Evolutionary conservation across 257 asterid species (phyloP).

Genomic region (Apocynum venetum): DNA sequence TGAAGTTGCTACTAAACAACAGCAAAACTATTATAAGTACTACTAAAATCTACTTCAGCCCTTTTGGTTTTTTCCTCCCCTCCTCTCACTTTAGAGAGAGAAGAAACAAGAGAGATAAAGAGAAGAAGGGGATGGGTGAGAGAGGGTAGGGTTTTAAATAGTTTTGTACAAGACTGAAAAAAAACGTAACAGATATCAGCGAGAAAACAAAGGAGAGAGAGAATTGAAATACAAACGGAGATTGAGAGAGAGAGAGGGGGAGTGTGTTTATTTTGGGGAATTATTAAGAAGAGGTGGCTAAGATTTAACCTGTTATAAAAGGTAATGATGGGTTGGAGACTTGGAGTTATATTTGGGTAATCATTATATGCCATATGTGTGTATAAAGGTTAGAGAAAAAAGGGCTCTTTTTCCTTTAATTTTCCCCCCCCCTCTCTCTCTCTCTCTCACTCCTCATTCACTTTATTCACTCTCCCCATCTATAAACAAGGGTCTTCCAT

Average conservation of each 20-base stretch:
- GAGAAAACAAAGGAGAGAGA: neutral
- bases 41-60: conserved; percentile 11
- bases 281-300: conserved; percentile 33
- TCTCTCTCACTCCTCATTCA: too few species aligned
- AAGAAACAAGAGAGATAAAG: conserved; percentile 9
- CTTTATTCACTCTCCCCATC: neutral
- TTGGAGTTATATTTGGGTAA: conserved; percentile 33
- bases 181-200: neutral
- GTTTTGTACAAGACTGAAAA: conserved; percentile 25
- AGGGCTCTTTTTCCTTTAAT: neutral
- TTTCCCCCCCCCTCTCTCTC: too few species aligned
- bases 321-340: conserved; percentile 53
- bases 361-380: conserved; percentile 25
- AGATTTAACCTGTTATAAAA: conserved; percentile 39
- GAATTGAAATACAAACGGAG: neutral
- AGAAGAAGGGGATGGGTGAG: neutral
- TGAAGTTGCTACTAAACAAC: conserved; percentile 2
- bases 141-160: conserved; percentile 29
- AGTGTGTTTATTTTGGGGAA: conserved; percentile 35
- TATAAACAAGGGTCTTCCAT: neutral
- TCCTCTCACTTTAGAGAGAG: conserved; percentile 22
- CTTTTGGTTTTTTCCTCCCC: conserved; percentile 16
- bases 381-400: conserved; percentile 5
- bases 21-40: neutral
- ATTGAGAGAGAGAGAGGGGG: neutral